Base-by-base conservation (phyloP, 2,329 filamentous ascomycete species). In the Alternaria infectoria region DNA sequence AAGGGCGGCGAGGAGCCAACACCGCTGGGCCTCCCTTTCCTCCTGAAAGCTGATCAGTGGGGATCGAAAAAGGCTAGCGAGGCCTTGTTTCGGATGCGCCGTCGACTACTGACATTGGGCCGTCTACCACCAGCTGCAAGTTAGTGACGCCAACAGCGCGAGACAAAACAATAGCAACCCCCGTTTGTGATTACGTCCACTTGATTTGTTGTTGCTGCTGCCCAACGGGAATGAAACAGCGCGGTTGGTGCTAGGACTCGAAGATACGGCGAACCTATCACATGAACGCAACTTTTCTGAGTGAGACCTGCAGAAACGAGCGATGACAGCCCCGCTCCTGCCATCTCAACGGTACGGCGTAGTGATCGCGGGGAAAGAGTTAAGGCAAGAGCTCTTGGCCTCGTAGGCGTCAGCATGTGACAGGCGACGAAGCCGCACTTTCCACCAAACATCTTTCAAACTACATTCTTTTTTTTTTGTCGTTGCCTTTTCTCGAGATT, bases 31-130 rank as follows among this genome's bases (percentile, higher is more conserved):
- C 47, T 30, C 54, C 65, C 57, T 54, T 52, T 49, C 56, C 43
- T 25, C 5, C 8, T 7, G 12, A 36, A 58, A 54, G 58, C 36
- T 66, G 62, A 68, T 62, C 62, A 64, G 55, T 58, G 55, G 62
- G 36, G 46, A 52, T 7, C 15, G 19, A 55, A 57, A 40, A 50
- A 57, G 56, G 56, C 60, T 57, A 50, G n/a, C 15, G 5, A n/a
- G 54, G 57, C 60, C 64, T 64, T n/a, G 65, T 66, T 59, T 64
- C 65, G 65, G 49, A 61, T 54, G n/a, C 23, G 26, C 60, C 52
- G 13, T 50, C 3, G 19, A 50, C 46, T n/a, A n/a, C 40, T n/a
- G 5, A 51, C 52, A 57, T 57, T 61, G 26, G 45, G 25, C 61
- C 56, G 19, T 61, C 55, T 13, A 61, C 25, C 49, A 36, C n/a